Percentiles rank a stretch among this genome's conserved stretches.
These are phyloP conservation scores for Cercis canadensis DNA, from an alignment of 306 rosid genomes.

Conservation along the genomic window DNA sequence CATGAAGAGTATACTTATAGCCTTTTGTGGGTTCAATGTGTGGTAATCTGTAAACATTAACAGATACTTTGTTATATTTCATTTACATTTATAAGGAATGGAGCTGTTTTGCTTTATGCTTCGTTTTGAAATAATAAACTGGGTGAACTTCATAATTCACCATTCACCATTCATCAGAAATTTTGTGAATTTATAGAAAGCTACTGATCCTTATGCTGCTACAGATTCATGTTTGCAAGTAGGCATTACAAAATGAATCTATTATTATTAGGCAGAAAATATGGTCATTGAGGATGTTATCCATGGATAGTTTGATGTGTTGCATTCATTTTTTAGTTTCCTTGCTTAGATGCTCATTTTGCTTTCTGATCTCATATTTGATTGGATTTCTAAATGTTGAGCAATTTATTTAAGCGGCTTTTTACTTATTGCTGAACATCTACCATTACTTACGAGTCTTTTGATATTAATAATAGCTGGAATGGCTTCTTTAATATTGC, in stretches of 20 bases:
- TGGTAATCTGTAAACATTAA: background rate
- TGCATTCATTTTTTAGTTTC: background rate
- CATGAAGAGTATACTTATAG: background rate
- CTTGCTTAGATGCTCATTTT: constrained; percentile 12
- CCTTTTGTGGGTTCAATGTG: constrained; percentile 19
- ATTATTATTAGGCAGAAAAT: background rate
- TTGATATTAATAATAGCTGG: constrained; percentile 16
- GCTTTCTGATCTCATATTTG: background rate
- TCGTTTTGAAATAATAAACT: background rate
- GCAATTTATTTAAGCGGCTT: background rate
- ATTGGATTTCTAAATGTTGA: constrained; percentile 12
- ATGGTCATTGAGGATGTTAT: background rate
- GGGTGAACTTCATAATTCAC: constrained; percentile 2
- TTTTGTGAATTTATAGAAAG: constrained; percentile 1
- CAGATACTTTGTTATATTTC: background rate
- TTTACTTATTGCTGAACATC: background rate
- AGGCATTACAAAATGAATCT: background rate
- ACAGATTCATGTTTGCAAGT: background rate
- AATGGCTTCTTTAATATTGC: constrained; percentile 39
- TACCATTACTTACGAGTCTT: background rate
- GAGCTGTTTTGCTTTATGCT: constrained; percentile 5
- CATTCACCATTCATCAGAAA: constrained; percentile 1
- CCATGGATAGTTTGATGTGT: background rate
- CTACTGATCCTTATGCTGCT: background rate
- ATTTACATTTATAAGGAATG: constrained; percentile 5